A percentile compares a stretch with the other conserved stretches of the same genome.
Evolutionary conservation across 169 alveolate genomes (phyloP).

Genomic region (Perkinsus chesapeaki): DNA sequence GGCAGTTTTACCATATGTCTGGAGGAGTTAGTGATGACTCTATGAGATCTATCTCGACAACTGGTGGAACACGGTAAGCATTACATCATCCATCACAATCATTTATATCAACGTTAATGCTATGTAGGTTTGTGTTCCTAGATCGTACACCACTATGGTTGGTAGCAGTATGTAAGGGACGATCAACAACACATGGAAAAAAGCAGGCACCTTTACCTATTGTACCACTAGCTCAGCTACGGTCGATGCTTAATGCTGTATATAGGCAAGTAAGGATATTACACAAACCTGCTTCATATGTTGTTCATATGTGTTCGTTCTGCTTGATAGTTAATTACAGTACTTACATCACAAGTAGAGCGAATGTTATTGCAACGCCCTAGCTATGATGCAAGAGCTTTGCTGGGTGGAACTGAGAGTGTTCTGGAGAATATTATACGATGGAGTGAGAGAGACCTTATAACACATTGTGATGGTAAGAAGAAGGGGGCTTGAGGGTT

Average conservation of each 20-base stretch:
- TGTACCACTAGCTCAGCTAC: neutral
- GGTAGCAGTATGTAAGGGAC: neutral
- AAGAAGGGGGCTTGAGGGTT: no score
- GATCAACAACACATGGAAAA: neutral
- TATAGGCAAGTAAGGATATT: neutral
- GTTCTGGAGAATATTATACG: slow-evolving; percentile 1
- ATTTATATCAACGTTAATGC: neutral
- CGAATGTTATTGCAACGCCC: neutral
- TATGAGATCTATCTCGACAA: neutral
- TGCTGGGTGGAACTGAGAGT: slow-evolving; percentile 7
- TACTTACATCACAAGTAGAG: neutral
- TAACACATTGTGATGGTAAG: neutral
- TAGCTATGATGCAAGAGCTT: neutral
- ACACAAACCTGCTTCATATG: neutral
- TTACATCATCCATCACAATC: neutral
- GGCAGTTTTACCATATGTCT: neutral
- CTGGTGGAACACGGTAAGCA: neutral
- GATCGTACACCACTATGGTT: neutral
- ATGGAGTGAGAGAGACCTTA: neutral
- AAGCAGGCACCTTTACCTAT: neutral
- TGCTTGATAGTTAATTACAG: neutral
- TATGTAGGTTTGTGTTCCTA: slow-evolving; percentile 7
- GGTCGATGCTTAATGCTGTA: neutral
- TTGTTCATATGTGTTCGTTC: neutral
- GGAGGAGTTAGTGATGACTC: neutral